These are phyloP conservation scores for Colletotrichum tropicicola DNA, from an alignment of 2,329 filamentous ascomycete genomes.

Conservation along the genomic window DNA sequence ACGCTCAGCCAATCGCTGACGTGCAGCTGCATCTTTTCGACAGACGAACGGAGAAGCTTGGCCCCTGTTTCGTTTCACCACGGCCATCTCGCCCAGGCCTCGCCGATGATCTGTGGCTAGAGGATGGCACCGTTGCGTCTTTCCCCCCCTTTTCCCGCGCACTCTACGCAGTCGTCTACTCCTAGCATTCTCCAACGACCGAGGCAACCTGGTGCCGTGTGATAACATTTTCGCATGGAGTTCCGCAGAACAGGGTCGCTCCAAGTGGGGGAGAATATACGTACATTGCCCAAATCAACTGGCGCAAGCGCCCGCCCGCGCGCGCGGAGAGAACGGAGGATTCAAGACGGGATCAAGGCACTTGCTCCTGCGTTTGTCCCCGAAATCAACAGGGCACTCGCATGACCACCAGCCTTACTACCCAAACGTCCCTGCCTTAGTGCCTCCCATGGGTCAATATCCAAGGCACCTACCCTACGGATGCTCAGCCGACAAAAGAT, in stretches of 20 bases:
- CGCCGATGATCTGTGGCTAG: constrained; percentile 19
- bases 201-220: not conserved
- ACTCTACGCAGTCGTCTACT: not conserved
- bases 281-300: constrained; percentile 2
- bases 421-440: not conserved
- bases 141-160: not conserved
- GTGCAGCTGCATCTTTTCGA: constrained; percentile 24
- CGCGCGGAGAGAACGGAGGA: constrained; percentile 8
- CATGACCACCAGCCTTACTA: not conserved
- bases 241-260: not conserved
- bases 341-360: constrained; percentile 21
- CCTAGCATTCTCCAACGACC: not conserved
- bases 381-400: not conserved
- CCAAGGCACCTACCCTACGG: not conserved
- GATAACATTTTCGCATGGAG: not conserved
- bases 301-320: not conserved
- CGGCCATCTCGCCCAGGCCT: constrained; percentile 23
- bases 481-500: constrained; percentile 11
- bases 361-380: constrained; percentile 14
- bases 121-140: not conserved
- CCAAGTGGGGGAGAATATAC: constrained; percentile 1
- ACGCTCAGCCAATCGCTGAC: constrained; percentile 21
- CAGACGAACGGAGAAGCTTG: constrained; percentile 15
- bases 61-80: constrained; percentile 32
- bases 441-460: not conserved